Conservation (phyloP, 805 yeast genomes). For the Yarrowia sp. region DNA sequence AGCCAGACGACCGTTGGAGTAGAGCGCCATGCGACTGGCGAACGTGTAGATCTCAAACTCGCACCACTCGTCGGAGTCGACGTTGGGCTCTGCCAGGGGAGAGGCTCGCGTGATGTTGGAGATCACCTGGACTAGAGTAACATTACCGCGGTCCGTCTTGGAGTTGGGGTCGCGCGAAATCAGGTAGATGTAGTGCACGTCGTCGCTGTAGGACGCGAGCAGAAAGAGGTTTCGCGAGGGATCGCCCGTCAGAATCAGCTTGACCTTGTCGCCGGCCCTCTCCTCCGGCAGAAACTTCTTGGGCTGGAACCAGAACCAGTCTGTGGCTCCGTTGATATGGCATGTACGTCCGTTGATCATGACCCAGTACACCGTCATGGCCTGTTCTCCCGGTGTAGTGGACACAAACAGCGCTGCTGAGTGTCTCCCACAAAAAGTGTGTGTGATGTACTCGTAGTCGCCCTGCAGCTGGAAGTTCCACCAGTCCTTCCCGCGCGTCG, state of each 20-base stretch:
- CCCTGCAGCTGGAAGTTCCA: slow-evolving; percentile 24
- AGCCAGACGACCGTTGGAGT: slow-evolving; percentile 1
- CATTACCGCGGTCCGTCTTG: slow-evolving; percentile 7
- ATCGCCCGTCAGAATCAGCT: not conserved
- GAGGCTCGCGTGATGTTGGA: slow-evolving; percentile 1
- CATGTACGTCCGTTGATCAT: not conserved
- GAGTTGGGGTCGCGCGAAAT: not conserved
- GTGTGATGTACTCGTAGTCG: not conserved
- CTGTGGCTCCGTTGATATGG: slow-evolving; percentile 5
- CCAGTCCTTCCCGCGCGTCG: slow-evolving; percentile 1
- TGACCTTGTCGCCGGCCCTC: not conserved
- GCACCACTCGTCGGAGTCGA: slow-evolving; percentile 1
- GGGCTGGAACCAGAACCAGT: slow-evolving; percentile 22
- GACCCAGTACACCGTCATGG: not conserved
- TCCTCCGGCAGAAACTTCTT: not conserved
- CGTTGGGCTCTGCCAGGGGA: not conserved
- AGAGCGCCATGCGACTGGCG: slow-evolving; percentile 9
- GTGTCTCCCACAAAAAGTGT: not conserved
- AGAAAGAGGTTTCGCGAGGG: not conserved
- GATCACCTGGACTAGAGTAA: not conserved
- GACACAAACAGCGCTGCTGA: not conserved
- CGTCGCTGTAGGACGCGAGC: not conserved
- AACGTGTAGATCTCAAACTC: slow-evolving; percentile 13
- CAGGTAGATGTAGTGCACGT: slow-evolving; percentile 4
- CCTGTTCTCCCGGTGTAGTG: not conserved